Base-by-base conservation (phyloP, 164 flowering plant genomes). In the Echeveria elegans region DNA sequence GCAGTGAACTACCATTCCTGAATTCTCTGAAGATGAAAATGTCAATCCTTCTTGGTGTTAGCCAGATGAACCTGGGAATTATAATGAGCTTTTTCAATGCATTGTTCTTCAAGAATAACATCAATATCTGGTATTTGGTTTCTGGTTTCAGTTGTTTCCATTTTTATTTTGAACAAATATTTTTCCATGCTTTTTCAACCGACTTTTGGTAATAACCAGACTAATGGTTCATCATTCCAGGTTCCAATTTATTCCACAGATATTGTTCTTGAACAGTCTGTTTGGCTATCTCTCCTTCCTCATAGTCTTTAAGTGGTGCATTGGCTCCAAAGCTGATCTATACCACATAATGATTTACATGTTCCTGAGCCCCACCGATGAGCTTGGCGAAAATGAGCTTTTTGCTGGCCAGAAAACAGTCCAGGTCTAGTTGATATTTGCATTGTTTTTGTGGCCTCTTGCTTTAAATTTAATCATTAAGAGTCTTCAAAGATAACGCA, bases 21-120 rank as follows among this genome's bases (percentile, higher is more conserved):
- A 95, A 95, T 76, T 95, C 99, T 16, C 76, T 95, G 84, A 95
- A 95, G 85, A 95, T 95, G 99, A 95, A 95, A 83, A 89, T 95
- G 99, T 95, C 99, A 8, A 95, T 95, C 67, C 90, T 95, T 70
- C 70, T 92, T 68, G 97, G 99, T 50, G 99, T 95, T 29, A 83
- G 94, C 36, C 99, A 95, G 65, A 95, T 95, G 99, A 95, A 95
- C 80, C 88, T 95, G 66, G 99, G 99, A 63, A 92, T 95, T 70
- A 72, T 92, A 60, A 41, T 95, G 82, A 88, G 99, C 78, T 95
- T 72, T 77, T 88, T 79, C 78, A 95, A 95, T 82, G 99, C 90
- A 43, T 72, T 19, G 69, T 95, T 81, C 81, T 95, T 88, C 63
- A 2, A 75, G 37, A 92, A 76, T 76, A 65, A 74, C 64, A 29